Evolutionary conservation across 2,329 filamentous ascomycete genomes (phyloP), one percentile per base, ranked within the genome.

Genomic region (Fusarium sp.): DNA sequence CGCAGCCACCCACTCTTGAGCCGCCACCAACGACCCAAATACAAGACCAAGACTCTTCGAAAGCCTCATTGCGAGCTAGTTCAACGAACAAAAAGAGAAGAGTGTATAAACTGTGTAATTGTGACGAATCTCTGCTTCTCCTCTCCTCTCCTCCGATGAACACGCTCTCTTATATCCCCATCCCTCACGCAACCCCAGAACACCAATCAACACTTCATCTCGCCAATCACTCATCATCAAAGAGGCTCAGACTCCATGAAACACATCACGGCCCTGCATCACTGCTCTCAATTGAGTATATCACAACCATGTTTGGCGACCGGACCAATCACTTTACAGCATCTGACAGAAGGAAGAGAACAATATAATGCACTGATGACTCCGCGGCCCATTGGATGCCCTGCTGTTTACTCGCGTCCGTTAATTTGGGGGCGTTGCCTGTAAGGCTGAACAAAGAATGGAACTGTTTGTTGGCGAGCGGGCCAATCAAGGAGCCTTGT

Each of bases 271-370:
- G 15, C 14, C 22, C 25, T 53, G 14, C 56, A 6, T 15, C 25
- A n/a, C 15, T 5, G 22, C 17, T 39, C 50, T 22, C 20, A 35
- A 49, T 35, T 20, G 18, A 22, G 18, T 15, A 52, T 38, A 20
- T 12, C 25, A 20, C 22, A 25, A 17, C 44, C 36, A 22, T 50
- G 55, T 33, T 63, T 68, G 66, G 66, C 65, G 66, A 69, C 11
- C 11, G 0, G 20, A 3, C 66, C 47, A 69, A 69, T 69, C 36
- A 58, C 31, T 27, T 14, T 29, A 14, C 22, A 25, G 13, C 6
- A 13, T 39, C 12, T 22, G 12, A 7, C 49, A 52, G 29, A 35
- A 35, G 29, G 13, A 45, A 56, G n/a, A 20, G 46, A 31, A 41
- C 17, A 33, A 29, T 33, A 53, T 10, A 53, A 53, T 13, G 33